Evolutionary conservation across 2,329 filamentous ascomycete genomes (phyloP).

Genomic region (Neurospora crassa): DNA sequence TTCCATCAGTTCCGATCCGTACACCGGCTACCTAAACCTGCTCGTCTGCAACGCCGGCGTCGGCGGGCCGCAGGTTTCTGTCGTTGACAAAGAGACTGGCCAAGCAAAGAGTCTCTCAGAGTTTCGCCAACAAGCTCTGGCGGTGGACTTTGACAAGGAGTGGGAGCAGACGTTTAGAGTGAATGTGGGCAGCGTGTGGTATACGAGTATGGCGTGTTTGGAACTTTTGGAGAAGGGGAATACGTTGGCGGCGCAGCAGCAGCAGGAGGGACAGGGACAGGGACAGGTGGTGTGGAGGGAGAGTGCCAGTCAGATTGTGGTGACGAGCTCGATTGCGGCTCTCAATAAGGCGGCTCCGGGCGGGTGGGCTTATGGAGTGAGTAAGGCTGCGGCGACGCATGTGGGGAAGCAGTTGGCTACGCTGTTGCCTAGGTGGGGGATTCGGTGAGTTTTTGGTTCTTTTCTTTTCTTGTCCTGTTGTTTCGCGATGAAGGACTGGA

Average conservation of each 20-base stretch:
- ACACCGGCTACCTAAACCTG: constrained; percentile 56
- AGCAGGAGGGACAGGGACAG: constrained; percentile 41
- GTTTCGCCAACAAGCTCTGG: constrained; percentile 31
- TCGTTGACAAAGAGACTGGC: constrained; percentile 12
- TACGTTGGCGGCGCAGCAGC: constrained; percentile 45
- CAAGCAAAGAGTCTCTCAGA: constrained; percentile 32
- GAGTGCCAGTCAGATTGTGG: constrained; percentile 48
- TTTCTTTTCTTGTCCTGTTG: too few relatives aligned
- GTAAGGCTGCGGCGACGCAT: constrained; percentile 66
- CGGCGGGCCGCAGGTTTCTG: constrained; percentile 43
- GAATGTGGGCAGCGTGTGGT: constrained; percentile 65
- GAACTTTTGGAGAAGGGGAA: constrained; percentile 58
- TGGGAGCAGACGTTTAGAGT: constrained; percentile 62
- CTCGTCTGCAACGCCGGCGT: constrained; percentile 65
- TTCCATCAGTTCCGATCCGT: constrained; percentile 41
- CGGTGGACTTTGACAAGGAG: constrained; percentile 46
- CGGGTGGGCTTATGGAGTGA: constrained; percentile 69
- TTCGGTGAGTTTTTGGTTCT: constrained; percentile 33
- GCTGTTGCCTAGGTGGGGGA: constrained; percentile 52
- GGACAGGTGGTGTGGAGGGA: background rate
- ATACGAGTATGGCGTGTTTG: constrained; percentile 62
- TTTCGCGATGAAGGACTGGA: too few relatives aligned
- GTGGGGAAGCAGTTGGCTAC: constrained; percentile 62
- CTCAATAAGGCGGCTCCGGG: constrained; percentile 65
- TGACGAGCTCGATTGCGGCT: constrained; percentile 64